Base-by-base conservation (phyloP, 805 yeast species). In the Yarrowia osloensis region DNA sequence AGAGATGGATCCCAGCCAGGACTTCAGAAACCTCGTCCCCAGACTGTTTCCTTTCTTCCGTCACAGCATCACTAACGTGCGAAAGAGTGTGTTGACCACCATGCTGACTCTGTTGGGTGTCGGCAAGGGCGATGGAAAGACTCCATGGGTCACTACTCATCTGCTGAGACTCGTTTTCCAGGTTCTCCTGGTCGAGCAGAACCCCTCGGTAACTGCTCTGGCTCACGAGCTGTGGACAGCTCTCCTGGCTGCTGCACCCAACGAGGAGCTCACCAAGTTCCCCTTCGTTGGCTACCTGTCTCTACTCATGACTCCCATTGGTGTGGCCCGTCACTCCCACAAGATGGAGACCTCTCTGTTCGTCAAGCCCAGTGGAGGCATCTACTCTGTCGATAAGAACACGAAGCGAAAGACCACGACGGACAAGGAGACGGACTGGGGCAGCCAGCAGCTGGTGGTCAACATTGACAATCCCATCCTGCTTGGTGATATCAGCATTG, bases 391-490 rank as follows among this genome's bases (percentile, higher is more conserved):
- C 17, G 67, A 66, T 35, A 40, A 67, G 29, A 35, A 33, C 47
- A 49, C 67, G 8, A 63, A 63, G 29, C n/a, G 59, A 15, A 63
- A 50, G 59, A 49, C 57, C 4, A 50, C 59, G 2, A 31, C 28
- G 4, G 66, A 61, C 15, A 44, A 44, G 42, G 54, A 61, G 42
- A 61, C 52, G 6, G 66, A 61, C 21, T 61, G 66, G 66, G 66
- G 66, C 8, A 44, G 54, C 44, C 66, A 61, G 40, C 52, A 61
- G 29, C 54, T 61, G 29, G 67, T 63, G 35, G 88, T 91, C 63
- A 92, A 94, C 74, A 93, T 95, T 68, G 99, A 95, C 78, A 89
- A 96, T 3, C 97, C 98, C 4, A 88, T 95, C 76, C 85, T 89
- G 68, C 84, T 86, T 52, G 99, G 99, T 73, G 99, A 95, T 77